Base-by-base conservation (phyloP, 106 monocot genomes). In the Vanilla planifolia region DNA sequence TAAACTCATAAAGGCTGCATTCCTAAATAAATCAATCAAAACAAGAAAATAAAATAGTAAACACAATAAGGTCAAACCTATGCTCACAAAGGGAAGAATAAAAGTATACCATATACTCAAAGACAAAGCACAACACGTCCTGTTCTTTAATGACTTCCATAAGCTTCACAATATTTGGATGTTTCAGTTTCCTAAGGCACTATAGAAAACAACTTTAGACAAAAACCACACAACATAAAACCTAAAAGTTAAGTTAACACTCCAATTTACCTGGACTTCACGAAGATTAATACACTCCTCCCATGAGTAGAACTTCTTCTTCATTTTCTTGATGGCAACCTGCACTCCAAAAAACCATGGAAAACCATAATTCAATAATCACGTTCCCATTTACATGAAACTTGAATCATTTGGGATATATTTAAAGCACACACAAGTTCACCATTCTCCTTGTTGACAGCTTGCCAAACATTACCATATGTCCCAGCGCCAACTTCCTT, bases 131-230 rank as follows among this genome's bases (percentile, higher is more conserved):
- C 14, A 96, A 55, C 17, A 69, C 57, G 59, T 96, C 76, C 64
- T 86, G 68, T 69, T 96, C 95, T 71, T 87, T 90, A 23, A 90
- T 77, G 33, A 96, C 90, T 63, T 96, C 90, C 64, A 87, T 96
- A 11, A 96, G 81, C 67, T 96, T 96, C 43, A 89, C 80, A 71
- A 89, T 86, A 51, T 95, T 95, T 13, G 83, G 95, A 86, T 89
- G 89, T 50, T 86, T 86, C 95, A 89, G 78, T 50, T 61, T 86
- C 34, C 86, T 46, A 59, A 95, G 71, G 35, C 85, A 83, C 92
- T 92, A 76, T n/a, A 65, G 36, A 41, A 25, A 45, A n/a, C 26
- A 47, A 25, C 8, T 33, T 44, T 55, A 0, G 4, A 2, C 25
- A 11, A 61, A 45, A 63, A 35, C 9, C 45, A 14, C 37, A 39